Percentiles rank a stretch among this genome's conserved stretches.
phyloP scores from a whole-genome alignment of 768 basidiomycete species.

The Hygrophoropsis aurantiaca region DNA sequence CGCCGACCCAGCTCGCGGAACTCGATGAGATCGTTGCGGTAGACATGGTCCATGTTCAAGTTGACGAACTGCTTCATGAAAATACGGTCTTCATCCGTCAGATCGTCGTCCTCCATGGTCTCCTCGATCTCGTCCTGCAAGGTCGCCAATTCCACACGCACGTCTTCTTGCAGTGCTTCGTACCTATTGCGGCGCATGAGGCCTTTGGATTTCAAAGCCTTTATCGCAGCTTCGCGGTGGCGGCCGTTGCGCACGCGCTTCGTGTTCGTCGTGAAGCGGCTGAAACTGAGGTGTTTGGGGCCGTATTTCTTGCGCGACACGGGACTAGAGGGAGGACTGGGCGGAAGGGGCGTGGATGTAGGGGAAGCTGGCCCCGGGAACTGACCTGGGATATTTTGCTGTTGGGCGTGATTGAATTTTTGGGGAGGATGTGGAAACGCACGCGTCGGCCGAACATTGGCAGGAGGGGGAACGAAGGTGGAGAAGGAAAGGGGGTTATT shows the following conservation, averaged over 20 bases:
- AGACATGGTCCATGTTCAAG: conserved; percentile 13
- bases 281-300: conserved; percentile 17
- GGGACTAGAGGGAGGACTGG: background rate
- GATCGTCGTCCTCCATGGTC: conserved; percentile 14
- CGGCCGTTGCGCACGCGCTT: no score
- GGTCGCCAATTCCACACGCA: background rate
- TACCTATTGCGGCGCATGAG: background rate
- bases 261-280: background rate
- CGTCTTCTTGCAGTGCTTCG: conserved; percentile 2
- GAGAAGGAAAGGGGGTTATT: conserved; percentile 1
- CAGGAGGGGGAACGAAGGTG: background rate
- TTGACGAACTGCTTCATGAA: conserved; percentile 22
- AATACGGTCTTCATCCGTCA: conserved; percentile 20
- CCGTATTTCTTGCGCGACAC: conserved; percentile 13
- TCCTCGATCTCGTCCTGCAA: conserved; percentile 13
- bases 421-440: conserved; percentile 14
- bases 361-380: conserved; percentile 7
- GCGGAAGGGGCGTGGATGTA: conserved; percentile 1
- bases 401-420: conserved; percentile 17
- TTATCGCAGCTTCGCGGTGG: no score
- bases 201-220: no score
- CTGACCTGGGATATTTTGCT: background rate
- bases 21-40: conserved; percentile 14
- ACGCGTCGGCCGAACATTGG: conserved; percentile 4
- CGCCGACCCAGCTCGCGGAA: conserved; percentile 21